A percentile compares a stretch with the other conserved stretches of the same genome.
Evolutionary conservation across 2,329 filamentous ascomycete genomes (phyloP).

Genomic region (Cladosporium colombiae): DNA sequence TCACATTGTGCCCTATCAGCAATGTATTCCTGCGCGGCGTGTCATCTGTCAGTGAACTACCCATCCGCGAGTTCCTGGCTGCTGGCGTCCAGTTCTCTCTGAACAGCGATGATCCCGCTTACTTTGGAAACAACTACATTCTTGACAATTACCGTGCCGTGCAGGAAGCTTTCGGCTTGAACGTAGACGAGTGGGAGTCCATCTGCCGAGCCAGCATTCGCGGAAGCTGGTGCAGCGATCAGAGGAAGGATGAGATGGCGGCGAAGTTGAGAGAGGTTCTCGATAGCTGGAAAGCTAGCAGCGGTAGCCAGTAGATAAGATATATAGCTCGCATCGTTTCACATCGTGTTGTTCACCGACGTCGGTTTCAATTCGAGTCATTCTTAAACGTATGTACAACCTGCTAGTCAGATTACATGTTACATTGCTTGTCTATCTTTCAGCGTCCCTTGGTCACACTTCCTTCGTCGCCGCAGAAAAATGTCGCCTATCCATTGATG

Average conservation of each 20-base stretch:
- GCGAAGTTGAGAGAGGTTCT: slow-evolving; percentile 13
- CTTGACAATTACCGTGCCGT: slow-evolving; percentile 75
- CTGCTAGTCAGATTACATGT: neutral
- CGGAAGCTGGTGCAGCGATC: slow-evolving; percentile 68
- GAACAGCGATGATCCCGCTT: slow-evolving; percentile 74
- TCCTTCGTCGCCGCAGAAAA: neutral
- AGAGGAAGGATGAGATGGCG: slow-evolving; percentile 63
- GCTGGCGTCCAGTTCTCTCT: slow-evolving; percentile 67
- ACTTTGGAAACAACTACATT: slow-evolving; percentile 71
- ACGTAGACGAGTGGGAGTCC: slow-evolving; percentile 64
- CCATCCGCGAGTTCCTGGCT: slow-evolving; percentile 64
- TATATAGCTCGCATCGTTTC: neutral
- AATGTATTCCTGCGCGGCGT: slow-evolving; percentile 67
- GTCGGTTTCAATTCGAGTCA: neutral
- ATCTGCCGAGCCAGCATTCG: slow-evolving; percentile 64
- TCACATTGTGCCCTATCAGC: slow-evolving; percentile 73
- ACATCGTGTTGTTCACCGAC: neutral
- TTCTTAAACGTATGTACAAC: neutral
- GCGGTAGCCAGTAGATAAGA: neutral
- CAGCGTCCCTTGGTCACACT: neutral
- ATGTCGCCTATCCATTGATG: accelerated
- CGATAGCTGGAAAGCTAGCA: neutral
- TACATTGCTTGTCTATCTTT: neutral
- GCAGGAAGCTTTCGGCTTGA: slow-evolving; percentile 68
- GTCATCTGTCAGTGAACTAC: slow-evolving; percentile 55